These are phyloP conservation scores for Erodium maritimum DNA, from an alignment of 345 rosid genomes.

Conservation along the genomic window DNA sequence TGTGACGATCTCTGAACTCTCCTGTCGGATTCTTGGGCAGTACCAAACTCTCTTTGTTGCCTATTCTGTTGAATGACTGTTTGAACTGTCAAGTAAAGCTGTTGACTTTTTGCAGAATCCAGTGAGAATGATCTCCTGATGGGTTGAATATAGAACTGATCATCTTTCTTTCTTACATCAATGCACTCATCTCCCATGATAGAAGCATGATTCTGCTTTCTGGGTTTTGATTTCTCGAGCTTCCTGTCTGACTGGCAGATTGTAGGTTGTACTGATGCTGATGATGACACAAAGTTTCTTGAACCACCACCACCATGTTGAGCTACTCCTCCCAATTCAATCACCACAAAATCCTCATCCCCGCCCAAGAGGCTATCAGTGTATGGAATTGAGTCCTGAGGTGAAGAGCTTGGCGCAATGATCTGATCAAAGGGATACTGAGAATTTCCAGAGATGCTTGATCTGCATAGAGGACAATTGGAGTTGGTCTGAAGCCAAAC, in stretches of 20 bases:
- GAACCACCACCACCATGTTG: background rate
- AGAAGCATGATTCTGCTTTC: conserved; percentile 19
- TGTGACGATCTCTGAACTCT: conserved; percentile 18
- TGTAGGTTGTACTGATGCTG: no score
- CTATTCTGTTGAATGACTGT: conserved; percentile 19
- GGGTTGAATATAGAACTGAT: conserved; percentile 33
- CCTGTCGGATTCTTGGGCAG: conserved; percentile 20
- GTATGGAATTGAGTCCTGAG: conserved; percentile 34
- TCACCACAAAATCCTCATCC: conserved; percentile 55
- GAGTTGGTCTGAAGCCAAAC: conserved; percentile 45
- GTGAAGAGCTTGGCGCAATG: conserved; percentile 54
- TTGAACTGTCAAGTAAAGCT: conserved; percentile 36
- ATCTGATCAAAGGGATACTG: conserved; percentile 25
- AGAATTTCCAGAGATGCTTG: conserved; percentile 33
- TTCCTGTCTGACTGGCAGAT: no score
- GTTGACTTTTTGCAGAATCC: conserved; percentile 45
- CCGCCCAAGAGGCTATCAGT: conserved; percentile 30
- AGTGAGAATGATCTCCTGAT: conserved; percentile 58
- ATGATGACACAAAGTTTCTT: no score
- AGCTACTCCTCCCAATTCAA: conserved; percentile 26
- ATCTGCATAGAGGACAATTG: conserved; percentile 58
- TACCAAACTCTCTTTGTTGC: conserved; percentile 12
- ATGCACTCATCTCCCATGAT: conserved; percentile 56
- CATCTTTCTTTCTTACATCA: conserved; percentile 31
- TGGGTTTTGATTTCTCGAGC: conserved; percentile 14